Evolutionary conservation across 1,284 basidiomycete species (phyloP), one percentile per base, ranked within the genome.

Genomic region (Austropuccinia psidii): DNA sequence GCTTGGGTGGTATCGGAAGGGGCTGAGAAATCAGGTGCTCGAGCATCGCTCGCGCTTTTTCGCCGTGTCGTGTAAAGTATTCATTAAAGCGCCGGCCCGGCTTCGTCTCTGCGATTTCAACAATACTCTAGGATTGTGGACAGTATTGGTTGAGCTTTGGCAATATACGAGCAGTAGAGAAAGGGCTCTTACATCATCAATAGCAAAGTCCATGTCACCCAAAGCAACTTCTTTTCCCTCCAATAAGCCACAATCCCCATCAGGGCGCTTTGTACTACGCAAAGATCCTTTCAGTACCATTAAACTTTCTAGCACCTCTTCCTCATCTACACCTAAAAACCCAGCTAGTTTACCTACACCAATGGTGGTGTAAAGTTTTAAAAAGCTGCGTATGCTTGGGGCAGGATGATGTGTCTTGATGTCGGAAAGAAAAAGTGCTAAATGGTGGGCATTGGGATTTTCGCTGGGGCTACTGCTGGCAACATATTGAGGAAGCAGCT

Each of bases 361-460:
- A 60, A 98, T 86, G 52, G 89, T 92, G 2, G 93, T 93, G 84
- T 98, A 98, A 76, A 98, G 84, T 81, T 96, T 95, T 78, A 98
- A 83, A 86, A 98, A 89, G 80, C 90, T 92, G 65, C 93, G 86
- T 31, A 97, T 84, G 15, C 90, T 93, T 13, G 91, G 88, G 3
- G 93, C 91, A 19, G 87, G 87, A 4, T 87, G 84, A 77, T 91
- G 87, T 0, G 89, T 87, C 70, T 85, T 84, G 41, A 93, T 88
- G 79, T 93, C 89, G 17, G 87, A 83, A 17, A 95, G 83, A 86
- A 93, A 97, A 61, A 96, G 85, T 11, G 84, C 80, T 67, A 94
- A 86, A 79, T 97, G 93, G 55, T 93, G 89, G 75, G 90, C 87
- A 0, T 89, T 88, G 13, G 93, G 88, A 79, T 97, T 93, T 7